Base-by-base conservation (phyloP, 805 yeast species). In the Ogataea nitratoaversa region DNA sequence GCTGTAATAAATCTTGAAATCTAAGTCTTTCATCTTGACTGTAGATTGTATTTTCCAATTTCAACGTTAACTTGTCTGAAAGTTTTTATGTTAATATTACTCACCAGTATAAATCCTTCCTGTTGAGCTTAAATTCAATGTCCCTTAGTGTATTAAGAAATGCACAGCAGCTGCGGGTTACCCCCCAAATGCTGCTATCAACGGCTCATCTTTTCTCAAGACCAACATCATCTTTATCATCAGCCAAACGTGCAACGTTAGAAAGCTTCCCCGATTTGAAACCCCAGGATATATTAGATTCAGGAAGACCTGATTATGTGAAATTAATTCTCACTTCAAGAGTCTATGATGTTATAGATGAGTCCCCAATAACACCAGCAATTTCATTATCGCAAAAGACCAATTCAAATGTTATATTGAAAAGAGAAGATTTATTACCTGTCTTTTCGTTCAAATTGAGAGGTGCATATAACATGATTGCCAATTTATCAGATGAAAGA, bases 401-500 rank as follows among this genome's bases (percentile, higher is more conserved):
- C n/a, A 85, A 84, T 37, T 72, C 95, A 33, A 82, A 82, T 30
- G 81, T 95, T 13, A 70, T 74, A 42, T 68, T 93, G 50, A 93
- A 93, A 58, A 76, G 99, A 50, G 99, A 93, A 59, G 99, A 95
- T 57, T 70, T 89, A 28, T 72, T 88, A 42, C 98, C 99, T 0
- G 99, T 93, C 5, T 95, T 93, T 63, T 84, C 95, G 33, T 93
- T 93, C 76, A 93, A 93, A 66, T 72, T 93, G 44, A 82, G 99
- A 61, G 99, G 99, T 43, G 99, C 99, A 14, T 88, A 90, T 66
- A 93, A 93, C 62, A 89, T 88, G 95, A 84, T 93, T 53, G 95
- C 98, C 27, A 86, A 91, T 54, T 65, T 93, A 36, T 78, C 80
- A 38, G 65, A 76, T n/a, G 77, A 74, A 34, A 69, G 81, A 52